These are phyloP conservation scores for Apophysomyces ossiformis DNA, from an alignment of 371 early-diverging fungal species.

Conservation along the genomic window DNA sequence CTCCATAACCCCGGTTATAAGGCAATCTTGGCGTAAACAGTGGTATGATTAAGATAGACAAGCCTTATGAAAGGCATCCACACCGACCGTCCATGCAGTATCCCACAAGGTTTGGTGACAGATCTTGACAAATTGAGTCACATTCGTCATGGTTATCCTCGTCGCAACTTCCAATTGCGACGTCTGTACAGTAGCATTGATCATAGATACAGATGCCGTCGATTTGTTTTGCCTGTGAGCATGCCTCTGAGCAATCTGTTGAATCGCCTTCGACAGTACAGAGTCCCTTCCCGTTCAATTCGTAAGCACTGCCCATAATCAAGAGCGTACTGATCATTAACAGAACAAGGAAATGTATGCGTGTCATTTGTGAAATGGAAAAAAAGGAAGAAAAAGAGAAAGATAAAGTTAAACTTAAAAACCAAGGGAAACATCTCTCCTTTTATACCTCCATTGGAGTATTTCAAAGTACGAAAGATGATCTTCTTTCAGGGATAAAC, in stretches of 20 bases:
- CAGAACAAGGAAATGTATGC: neutral
- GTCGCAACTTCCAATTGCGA: constrained; percentile 36
- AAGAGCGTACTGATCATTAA: neutral
- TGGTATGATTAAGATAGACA: neutral
- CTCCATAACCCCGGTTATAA: too few relatives aligned
- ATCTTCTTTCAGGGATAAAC: constrained; percentile 1
- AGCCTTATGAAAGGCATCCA: constrained; percentile 35
- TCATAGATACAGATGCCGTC: constrained; percentile 41
- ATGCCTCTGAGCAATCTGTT: constrained; percentile 15
- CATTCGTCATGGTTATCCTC: constrained; percentile 48
- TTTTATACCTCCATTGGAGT: too few relatives aligned
- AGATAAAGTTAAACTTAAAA: neutral
- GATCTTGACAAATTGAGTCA: constrained; percentile 45
- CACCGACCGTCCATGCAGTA: constrained; percentile 47
- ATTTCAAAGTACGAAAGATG: neutral
- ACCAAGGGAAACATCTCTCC: neutral
- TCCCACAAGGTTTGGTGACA: constrained; percentile 35
- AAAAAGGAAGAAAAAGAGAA: neutral
- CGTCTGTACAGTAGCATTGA: constrained; percentile 46
- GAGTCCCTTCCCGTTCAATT: constrained; percentile 12
- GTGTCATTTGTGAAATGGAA: neutral
- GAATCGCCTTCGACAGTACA: constrained; percentile 20
- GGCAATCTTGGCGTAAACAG: too few relatives aligned
- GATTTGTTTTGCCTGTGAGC: constrained; percentile 11
- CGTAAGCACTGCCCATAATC: neutral